Evolutionary conservation across 2,329 filamentous ascomycete genomes (phyloP).

Genomic region (Chrysoporthe puriensis): DNA sequence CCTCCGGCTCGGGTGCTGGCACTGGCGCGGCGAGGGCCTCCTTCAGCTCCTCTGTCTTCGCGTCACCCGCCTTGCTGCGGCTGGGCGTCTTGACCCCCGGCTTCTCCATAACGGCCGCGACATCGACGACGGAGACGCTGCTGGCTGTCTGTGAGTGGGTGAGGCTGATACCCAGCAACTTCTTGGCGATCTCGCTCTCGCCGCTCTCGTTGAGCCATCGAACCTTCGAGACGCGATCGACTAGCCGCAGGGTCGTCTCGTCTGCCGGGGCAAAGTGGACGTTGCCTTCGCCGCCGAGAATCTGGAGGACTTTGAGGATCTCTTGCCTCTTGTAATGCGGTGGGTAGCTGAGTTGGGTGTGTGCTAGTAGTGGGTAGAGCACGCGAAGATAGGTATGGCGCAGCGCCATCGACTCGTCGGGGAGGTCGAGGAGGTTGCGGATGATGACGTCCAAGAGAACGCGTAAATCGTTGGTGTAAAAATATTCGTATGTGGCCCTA

Average conservation of each 20-base stretch:
- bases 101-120: constrained; percentile 80
- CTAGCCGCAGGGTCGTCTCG: constrained; percentile 77
- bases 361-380: constrained; percentile 83
- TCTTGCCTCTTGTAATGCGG: constrained; percentile 93
- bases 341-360: constrained; percentile 85
- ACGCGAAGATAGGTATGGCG: constrained; percentile 95
- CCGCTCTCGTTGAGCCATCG: constrained; percentile 62
- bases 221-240: constrained; percentile 74
- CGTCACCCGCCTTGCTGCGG: constrained; percentile 48
- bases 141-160: constrained; percentile 69
- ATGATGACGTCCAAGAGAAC: constrained; percentile 96
- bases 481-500: constrained; percentile 90
- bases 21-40: constrained; percentile 22
- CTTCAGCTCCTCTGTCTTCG: constrained; percentile 34
- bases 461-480: constrained; percentile 95
- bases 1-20: constrained; percentile 31
- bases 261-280: constrained; percentile 81
- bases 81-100: constrained; percentile 83
- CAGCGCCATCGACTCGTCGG: constrained; percentile 75
- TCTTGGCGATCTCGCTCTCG: constrained; percentile 56
- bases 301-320: constrained; percentile 73
- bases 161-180: constrained; percentile 72
- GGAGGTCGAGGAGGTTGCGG: constrained; percentile 92
- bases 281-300: constrained; percentile 69
- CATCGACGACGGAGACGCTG: constrained; percentile 74